Base-by-base conservation (phyloP, 2,329 filamentous ascomycete species). In the Myriosclerotinia duriaeana region DNA sequence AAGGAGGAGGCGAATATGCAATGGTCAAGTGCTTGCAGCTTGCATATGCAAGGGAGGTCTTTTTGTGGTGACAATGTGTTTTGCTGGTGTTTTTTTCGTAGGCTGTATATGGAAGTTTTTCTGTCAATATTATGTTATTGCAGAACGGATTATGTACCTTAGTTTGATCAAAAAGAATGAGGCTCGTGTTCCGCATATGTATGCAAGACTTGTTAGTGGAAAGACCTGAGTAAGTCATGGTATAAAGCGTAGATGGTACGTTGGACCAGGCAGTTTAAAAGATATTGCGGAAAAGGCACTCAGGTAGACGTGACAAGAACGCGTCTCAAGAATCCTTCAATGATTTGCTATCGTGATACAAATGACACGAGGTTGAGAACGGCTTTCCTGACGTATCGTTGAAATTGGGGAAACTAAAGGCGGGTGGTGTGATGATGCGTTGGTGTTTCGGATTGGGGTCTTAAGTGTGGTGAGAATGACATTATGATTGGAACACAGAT, bases 1-100 rank as follows among this genome's bases (percentile, higher is more conserved):
- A 40, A 60, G 53, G 53, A 65, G 44, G 54, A 65, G 63, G 63
- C 53, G 53, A 60, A 65, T 53, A 65, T 65, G 55, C 64, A 65
- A 46, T 65, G 64, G 55, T 46, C 46, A 61, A 61, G 64, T 65
- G 46, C 55, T 38, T 65, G 64, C 64, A 65, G 46, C n/a, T 61
- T 38, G 53, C 50, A 53, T 44, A 65, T 65, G 64, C 64, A 65
- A 65, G 55, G 64, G 53, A 44, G n/a, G 20, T 44, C 38, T 34
- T 55, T 44, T 40, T 11, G 14, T 20, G 14, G 20, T 26, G 26
- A 2, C 26, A 26, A 26, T 26, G 2, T 54, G 26, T 53, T 53
- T 3, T 44, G 50, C 46, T 34, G 53, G 61, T 36, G 26, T n/a
- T 53, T 52, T 52, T n/a, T 17, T 46, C 17, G 52, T 30, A n/a